Percentiles rank a stretch among this genome's conserved stretches.
phyloP scores from a whole-genome alignment of 306 rosid genomes.

The Adenanthera pavonina region DNA sequence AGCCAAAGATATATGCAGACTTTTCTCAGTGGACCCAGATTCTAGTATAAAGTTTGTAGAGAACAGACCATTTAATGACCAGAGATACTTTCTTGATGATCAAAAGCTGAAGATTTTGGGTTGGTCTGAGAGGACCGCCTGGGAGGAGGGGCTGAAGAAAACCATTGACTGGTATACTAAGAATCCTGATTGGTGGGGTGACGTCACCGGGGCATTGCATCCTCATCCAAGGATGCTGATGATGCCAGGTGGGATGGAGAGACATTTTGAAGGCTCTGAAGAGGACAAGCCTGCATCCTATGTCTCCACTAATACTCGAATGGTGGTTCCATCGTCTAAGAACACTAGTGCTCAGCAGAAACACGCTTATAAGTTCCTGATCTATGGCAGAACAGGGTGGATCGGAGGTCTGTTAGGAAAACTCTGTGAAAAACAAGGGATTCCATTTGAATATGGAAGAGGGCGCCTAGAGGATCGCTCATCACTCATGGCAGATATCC shows the following conservation, averaged over 20 bases:
- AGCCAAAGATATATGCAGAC: conserved; percentile 79
- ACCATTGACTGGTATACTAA: conserved; percentile 84
- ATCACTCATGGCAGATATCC: conserved; percentile 75
- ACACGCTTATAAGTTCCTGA: conserved; percentile 68
- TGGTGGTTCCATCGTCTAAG: conserved; percentile 80
- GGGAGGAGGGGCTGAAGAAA: conserved; percentile 96
- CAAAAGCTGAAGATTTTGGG: conserved; percentile 81
- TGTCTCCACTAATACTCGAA: conserved; percentile 62
- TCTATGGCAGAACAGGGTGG: conserved; percentile 92
- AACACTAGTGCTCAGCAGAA: conserved; percentile 50
- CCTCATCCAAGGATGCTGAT: conserved; percentile 94
- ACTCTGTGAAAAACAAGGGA: conserved; percentile 80
- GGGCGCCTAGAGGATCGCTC: conserved; percentile 84
- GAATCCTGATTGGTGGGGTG: conserved; percentile 95
- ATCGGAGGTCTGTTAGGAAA: conserved; percentile 85
- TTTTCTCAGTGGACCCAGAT: conserved; percentile 65
- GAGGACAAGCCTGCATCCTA: conserved; percentile 58
- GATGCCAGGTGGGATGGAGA: conserved; percentile 93
- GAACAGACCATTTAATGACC: conserved; percentile 91
- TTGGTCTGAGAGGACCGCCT: conserved; percentile 80
- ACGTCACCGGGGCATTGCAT: conserved; percentile 89
- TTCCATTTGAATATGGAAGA: conserved; percentile 78
- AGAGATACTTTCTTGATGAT: conserved; percentile 86
- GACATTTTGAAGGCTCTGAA: conserved; percentile 67
- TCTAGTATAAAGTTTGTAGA: conserved; percentile 82